Percentiles rank a stretch among this genome's conserved stretches.
phyloP scores from a whole-genome alignment of 352 stramenopile genomes.

The Phytophthora multivora region DNA sequence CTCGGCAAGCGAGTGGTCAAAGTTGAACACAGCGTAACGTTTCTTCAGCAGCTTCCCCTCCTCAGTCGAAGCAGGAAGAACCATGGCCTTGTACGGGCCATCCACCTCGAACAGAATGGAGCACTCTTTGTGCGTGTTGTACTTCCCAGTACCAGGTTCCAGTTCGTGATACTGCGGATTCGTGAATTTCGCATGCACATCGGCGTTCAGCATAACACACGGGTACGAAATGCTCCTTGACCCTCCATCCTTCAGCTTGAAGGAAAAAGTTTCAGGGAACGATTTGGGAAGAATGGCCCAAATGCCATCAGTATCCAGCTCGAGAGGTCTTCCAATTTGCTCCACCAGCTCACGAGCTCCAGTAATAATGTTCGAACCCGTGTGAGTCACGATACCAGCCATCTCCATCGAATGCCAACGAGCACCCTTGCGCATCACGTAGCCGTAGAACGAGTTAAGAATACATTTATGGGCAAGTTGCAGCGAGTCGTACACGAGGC shows the following conservation, averaged over 20 bases:
- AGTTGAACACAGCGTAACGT: constrained; percentile 91
- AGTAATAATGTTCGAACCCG: constrained; percentile 98
- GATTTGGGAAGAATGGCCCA: constrained; percentile 98
- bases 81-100: constrained; percentile 98
- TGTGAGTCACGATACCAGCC: constrained; percentile 99
- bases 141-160: constrained; percentile 72
- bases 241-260: constrained; percentile 73
- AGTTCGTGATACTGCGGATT: constrained; percentile 96
- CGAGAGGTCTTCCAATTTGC: constrained; percentile 96
- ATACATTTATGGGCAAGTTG: constrained; percentile 99
- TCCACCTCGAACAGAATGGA: constrained; percentile 99
- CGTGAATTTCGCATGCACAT: constrained; percentile 98
- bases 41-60: constrained; percentile 99
- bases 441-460: constrained; percentile 99
- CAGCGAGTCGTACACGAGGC: constrained; percentile 97
- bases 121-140: constrained; percentile 95
- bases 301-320: constrained; percentile 99
- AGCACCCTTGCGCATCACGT: constrained; percentile 99
- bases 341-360: constrained; percentile 93
- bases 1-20: constrained; percentile 78
- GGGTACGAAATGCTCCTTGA: constrained; percentile 96
- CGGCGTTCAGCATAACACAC: constrained; percentile 99
- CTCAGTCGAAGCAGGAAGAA: constrained; percentile 97
- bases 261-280: constrained; percentile 98
- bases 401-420: constrained; percentile 99